Evolutionary conservation across 1,284 basidiomycete genomes (phyloP).

Genomic region (Nidula niveotomentosa): DNA sequence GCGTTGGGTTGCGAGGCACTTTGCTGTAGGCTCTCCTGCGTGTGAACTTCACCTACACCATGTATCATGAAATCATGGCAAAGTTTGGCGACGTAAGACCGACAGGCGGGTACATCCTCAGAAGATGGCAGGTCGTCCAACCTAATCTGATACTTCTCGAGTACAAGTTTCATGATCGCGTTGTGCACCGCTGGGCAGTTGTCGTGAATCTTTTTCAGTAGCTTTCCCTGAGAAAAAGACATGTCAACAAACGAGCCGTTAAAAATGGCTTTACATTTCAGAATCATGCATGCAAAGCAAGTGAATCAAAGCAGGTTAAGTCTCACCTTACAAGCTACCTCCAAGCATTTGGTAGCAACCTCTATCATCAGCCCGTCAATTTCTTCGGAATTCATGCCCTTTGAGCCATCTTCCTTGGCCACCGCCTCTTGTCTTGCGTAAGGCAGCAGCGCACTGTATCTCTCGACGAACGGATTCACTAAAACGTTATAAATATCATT

Average conservation of each 20-base stretch:
- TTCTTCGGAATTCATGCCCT: slow-evolving; percentile 40
- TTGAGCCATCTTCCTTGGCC: slow-evolving; percentile 30
- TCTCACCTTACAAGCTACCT: slow-evolving; percentile 63
- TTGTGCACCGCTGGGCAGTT: slow-evolving; percentile 38
- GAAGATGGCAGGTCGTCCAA: slow-evolving; percentile 53
- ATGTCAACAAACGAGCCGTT: not conserved
- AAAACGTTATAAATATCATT: slow-evolving; percentile 62
- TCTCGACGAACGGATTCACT: slow-evolving; percentile 68
- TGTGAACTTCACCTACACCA: slow-evolving; percentile 20
- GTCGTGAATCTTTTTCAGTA: slow-evolving; percentile 55
- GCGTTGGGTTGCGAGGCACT: slow-evolving; percentile 3
- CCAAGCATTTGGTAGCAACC: slow-evolving; percentile 54
- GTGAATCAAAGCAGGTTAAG: not conserved
- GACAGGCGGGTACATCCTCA: slow-evolving; percentile 43
- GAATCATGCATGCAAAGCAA: no score
- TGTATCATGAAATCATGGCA: slow-evolving; percentile 44
- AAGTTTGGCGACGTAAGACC: slow-evolving; percentile 43
- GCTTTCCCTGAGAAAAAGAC: slow-evolving; percentile 49
- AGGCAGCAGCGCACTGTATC: slow-evolving; percentile 47
- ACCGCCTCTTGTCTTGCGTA: slow-evolving; percentile 44
- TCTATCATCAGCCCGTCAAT: slow-evolving; percentile 47
- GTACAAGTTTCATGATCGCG: slow-evolving; percentile 39
- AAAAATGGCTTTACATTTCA: no score
- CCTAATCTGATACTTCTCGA: slow-evolving; percentile 47
- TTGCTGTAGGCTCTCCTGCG: slow-evolving; percentile 15